A percentile compares a stretch with the other conserved stretches of the same genome.
Conservation (phyloP, 129 eudicot species). For the Rutidosis leptorrhynchoides region DNA sequence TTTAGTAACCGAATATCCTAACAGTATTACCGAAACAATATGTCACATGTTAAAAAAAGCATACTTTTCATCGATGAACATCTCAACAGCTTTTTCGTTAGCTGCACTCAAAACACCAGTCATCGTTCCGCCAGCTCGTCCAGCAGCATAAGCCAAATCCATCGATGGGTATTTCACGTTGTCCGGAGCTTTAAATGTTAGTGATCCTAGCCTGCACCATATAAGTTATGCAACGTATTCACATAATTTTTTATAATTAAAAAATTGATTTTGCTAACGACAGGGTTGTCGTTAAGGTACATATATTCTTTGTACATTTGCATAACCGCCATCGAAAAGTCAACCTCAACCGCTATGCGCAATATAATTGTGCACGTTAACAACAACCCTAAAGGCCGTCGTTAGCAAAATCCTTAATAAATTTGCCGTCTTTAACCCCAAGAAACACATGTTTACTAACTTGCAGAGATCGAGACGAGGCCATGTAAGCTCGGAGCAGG, state of each 20-base stretch:
- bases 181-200: slow-evolving; percentile 87
- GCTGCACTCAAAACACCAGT: slow-evolving; percentile 98
- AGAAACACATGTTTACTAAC: slow-evolving; percentile 37
- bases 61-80: slow-evolving; percentile 89
- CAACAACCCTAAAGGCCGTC: too few species aligned
- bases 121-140: slow-evolving; percentile 98
- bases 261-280: too few species aligned
- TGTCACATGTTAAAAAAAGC: slow-evolving; percentile 14
- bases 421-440: too few species aligned
- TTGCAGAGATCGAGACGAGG: slow-evolving; percentile 99
- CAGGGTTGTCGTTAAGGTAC: too few species aligned
- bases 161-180: slow-evolving; percentile 94
- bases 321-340: too few species aligned
- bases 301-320: too few species aligned
- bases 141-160: slow-evolving; percentile 92
- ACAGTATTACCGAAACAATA: too few species aligned
- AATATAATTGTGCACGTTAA: too few species aligned
- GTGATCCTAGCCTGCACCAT: slow-evolving; percentile 69
- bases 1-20: background rate
- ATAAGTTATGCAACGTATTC: background rate
- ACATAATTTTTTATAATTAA: too few species aligned
- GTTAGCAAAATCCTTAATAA: too few species aligned
- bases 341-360: too few species aligned
- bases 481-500: slow-evolving; percentile 97
- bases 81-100: slow-evolving; percentile 92